Evolutionary conservation across 164 flowering plant species (phyloP).

Genomic region (Nelumbo lutea): DNA sequence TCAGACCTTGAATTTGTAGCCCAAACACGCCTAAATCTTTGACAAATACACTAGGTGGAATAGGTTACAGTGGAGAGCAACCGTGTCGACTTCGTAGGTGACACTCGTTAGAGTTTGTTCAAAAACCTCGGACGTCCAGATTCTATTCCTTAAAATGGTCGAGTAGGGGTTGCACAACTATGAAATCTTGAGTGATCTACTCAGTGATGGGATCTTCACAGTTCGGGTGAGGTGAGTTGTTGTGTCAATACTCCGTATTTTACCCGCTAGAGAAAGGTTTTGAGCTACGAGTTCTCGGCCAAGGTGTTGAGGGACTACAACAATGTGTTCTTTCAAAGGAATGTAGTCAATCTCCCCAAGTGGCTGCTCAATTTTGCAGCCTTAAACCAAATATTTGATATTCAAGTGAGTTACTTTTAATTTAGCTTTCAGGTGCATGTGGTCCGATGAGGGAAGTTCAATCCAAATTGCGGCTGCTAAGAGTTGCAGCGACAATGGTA

Average conservation of each 20-base stretch:
- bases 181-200: slow-evolving; percentile 31
- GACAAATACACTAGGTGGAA: background rate
- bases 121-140: no score
- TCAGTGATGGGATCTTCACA: slow-evolving; percentile 65
- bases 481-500: no score
- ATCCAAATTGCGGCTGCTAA: no score
- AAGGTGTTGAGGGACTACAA: slow-evolving; percentile 50
- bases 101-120: no score
- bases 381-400: slow-evolving; percentile 29
- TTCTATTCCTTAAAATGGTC: background rate
- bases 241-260: slow-evolving; percentile 26
- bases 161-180: slow-evolving; percentile 41
- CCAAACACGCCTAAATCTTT: slow-evolving; percentile 9
- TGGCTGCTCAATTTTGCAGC: slow-evolving; percentile 35
- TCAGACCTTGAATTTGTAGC: slow-evolving; percentile 16
- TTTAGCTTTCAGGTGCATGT: no score
- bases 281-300: slow-evolving; percentile 58
- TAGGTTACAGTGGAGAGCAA: no score
- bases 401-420: slow-evolving; percentile 33
- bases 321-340: slow-evolving; percentile 37
- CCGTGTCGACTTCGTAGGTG: no score
- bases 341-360: slow-evolving; percentile 38
- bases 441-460: no score
- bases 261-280: slow-evolving; percentile 39
- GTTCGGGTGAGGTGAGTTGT: slow-evolving; percentile 51